Base-by-base conservation (phyloP, 2,329 filamentous ascomycete species). In the Trematosphaeria pertusa region DNA sequence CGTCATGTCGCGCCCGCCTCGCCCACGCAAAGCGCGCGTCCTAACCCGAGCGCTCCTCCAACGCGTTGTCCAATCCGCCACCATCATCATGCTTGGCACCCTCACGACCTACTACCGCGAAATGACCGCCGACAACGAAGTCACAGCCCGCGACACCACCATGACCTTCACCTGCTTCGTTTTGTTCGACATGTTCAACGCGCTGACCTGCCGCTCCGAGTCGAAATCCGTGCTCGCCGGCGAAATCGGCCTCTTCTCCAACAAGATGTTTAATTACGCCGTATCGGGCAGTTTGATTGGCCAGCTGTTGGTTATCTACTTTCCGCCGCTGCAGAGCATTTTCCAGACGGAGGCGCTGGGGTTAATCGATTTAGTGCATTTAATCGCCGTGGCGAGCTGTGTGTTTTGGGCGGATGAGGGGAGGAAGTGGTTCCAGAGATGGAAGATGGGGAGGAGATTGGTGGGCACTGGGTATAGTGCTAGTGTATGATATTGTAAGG, bases 91-190 rank as follows among this genome's bases (percentile, higher is more conserved):
- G 85, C 71, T 89, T 17, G 94, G 94, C 59, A 99, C 94, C 0
- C 87, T 99, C 74, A 80, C 87, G 32, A 89, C 96, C 43, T 99
- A 99, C 75, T 86, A 89, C 58, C 88, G 86, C 66, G 93, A 97
- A 76, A 97, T 99, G 89, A 78, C 87, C 37, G 81, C 84, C 18
- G 91, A 95, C 67, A 87, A 90, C 44, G 78, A 87, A 48, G 89
- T 97, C 48, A 95, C 87, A 1, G 89, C 90, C 38, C 91, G 95
- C 60, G 94, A 99, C 74, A 99, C 94, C 1, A 99, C 94, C 55
- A 97, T 99, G 89, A 97, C 94, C 0, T 99, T 99, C 70, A 99
- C 94, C 5, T 96, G 92, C 74, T 99, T 99, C 68, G 94, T 99
- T 35, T 83, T 99, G 43, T 99, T 97, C 73, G 94, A 99, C 78